These are phyloP conservation scores for Lactifluus pinguis DNA, from an alignment of 768 basidiomycete species.

Conservation along the genomic window DNA sequence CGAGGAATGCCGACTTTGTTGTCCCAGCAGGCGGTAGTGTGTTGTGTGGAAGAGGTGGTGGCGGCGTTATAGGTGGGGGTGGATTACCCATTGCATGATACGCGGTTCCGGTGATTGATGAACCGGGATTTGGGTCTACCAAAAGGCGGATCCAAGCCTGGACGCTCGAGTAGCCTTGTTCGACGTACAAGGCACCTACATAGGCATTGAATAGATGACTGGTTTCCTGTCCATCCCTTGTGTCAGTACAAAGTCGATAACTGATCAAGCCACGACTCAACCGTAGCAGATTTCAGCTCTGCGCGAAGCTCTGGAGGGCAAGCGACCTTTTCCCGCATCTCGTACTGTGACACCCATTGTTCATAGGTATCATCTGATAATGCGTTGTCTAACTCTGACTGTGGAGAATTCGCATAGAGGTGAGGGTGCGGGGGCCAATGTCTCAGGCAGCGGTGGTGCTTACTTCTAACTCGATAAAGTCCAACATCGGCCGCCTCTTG, in stretches of 20 bases:
- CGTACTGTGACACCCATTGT: slow-evolving; percentile 14
- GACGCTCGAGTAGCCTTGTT: background rate
- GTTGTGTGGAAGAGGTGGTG: slow-evolving; percentile 37
- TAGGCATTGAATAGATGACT: slow-evolving; percentile 11
- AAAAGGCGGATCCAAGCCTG: slow-evolving; percentile 12
- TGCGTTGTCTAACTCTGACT: background rate
- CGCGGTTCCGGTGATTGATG: background rate
- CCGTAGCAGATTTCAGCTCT: background rate
- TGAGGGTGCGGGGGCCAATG: background rate
- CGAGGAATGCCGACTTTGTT: slow-evolving; percentile 54
- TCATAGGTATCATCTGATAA: slow-evolving; percentile 4
- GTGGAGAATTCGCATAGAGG: background rate
- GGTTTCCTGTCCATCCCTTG: slow-evolving; percentile 7
- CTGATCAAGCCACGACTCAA: background rate
- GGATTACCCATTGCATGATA: slow-evolving; percentile 5
- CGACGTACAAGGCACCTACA: slow-evolving; percentile 12
- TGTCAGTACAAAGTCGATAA: background rate
- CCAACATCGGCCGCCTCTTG: slow-evolving; percentile 41
- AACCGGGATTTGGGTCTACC: slow-evolving; percentile 11
- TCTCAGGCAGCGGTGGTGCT: slow-evolving; percentile 20
- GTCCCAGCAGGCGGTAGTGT: slow-evolving; percentile 59
- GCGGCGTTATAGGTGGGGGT: slow-evolving; percentile 29
- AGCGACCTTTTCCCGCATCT: slow-evolving; percentile 9
- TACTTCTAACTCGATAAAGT: slow-evolving; percentile 43
- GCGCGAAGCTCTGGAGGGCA: slow-evolving; percentile 4